Percentiles rank a stretch among this genome's conserved stretches.
Conservation (phyloP, 495 filamentous ascomycete genomes). For the Trypethelium eluteriae region DNA sequence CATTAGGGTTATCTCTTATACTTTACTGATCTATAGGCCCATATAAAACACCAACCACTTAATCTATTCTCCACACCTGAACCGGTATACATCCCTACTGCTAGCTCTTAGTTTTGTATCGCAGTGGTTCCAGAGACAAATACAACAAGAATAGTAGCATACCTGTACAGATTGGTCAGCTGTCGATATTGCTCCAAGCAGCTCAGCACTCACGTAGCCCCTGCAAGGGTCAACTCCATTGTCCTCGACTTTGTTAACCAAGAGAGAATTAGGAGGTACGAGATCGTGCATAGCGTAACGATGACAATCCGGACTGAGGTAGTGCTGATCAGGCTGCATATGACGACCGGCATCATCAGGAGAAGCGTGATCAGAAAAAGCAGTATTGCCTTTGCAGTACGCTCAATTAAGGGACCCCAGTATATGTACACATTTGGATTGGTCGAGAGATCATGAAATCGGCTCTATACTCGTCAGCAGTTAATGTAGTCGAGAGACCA, state of each 20-base stretch:
- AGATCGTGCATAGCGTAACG: neutral
- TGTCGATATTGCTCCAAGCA: neutral
- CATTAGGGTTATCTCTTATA: neutral
- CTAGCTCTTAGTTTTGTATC: neutral
- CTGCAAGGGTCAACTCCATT: slow-evolving; percentile 33
- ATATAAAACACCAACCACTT: neutral
- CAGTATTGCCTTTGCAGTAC: slow-evolving; percentile 26
- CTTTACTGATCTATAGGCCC: neutral
- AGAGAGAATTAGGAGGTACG: slow-evolving; percentile 22
- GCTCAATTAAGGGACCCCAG: slow-evolving; percentile 25
- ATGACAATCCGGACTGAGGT: neutral
- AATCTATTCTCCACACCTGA: neutral
- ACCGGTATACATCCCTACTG: neutral
- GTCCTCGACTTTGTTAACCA: slow-evolving; percentile 29
- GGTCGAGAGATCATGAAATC: slow-evolving; percentile 20
- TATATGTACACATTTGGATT: slow-evolving; percentile 29
- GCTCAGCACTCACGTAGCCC: slow-evolving; percentile 30
- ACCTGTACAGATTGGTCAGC: neutral
- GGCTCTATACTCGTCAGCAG: slow-evolving; percentile 10
- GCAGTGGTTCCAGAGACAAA: slow-evolving; percentile 10
- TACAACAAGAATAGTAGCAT: slow-evolving; percentile 10
- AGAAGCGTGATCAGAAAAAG: slow-evolving; percentile 28
- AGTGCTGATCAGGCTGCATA: slow-evolving; percentile 25
- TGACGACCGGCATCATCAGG: slow-evolving; percentile 32
- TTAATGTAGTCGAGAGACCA: too few relatives aligned